Evolutionary conservation across 352 stramenopile species (phyloP).

Genomic region (Globisporangium canariense): DNA sequence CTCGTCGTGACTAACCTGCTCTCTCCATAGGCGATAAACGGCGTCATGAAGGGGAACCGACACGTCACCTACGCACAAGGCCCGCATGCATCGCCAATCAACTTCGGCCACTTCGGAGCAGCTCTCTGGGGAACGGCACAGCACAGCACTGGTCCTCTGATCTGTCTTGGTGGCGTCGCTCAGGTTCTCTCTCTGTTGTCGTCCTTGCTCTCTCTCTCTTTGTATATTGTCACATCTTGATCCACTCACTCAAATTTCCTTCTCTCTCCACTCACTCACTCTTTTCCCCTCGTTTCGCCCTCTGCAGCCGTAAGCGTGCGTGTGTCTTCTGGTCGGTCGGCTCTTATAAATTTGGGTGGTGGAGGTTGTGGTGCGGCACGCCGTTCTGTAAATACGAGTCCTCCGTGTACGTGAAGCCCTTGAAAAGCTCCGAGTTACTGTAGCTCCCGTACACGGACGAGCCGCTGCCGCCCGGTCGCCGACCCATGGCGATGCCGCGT

Average conservation of each 20-base stretch:
- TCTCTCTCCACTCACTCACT: not conserved
- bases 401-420: slow-evolving; percentile 86
- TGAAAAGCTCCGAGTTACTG: slow-evolving; percentile 70
- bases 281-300: not conserved
- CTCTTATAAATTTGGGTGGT: slow-evolving; percentile 43
- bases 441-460: slow-evolving; percentile 41
- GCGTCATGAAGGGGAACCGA: too few species aligned
- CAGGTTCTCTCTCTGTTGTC: not conserved
- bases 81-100: too few species aligned
- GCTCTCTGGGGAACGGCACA: too few species aligned
- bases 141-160: too few species aligned
- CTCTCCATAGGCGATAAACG: too few species aligned
- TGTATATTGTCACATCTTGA: slow-evolving; percentile 9
- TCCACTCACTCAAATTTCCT: not conserved
- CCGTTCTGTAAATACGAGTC: slow-evolving; percentile 73
- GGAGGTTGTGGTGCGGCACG: slow-evolving; percentile 30
- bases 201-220: not conserved
- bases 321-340: not conserved
- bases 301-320: too few species aligned
- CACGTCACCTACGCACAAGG: too few species aligned
- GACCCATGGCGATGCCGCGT: slow-evolving; percentile 55
- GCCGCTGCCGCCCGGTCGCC: slow-evolving; percentile 36
- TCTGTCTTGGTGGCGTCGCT: not conserved
- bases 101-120: too few species aligned
- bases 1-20: too few species aligned